Conservation (phyloP, 2,329 filamentous ascomycete species). For the Ploettnerulaceae sp. region DNA sequence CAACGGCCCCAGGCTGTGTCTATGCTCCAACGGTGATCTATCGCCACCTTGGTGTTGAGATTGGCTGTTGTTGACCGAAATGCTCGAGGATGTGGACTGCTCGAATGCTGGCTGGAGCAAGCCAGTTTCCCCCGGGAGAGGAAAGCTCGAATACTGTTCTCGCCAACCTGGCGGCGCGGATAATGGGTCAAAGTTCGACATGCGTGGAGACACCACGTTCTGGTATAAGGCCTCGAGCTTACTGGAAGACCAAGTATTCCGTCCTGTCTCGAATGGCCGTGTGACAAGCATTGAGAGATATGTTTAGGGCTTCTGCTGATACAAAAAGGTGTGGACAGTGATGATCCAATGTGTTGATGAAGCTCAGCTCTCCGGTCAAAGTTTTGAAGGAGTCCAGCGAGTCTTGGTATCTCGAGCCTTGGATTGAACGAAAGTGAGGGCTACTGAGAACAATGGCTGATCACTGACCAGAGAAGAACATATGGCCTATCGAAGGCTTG, state of each 20-base stretch:
- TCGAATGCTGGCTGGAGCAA: slow-evolving; percentile 28
- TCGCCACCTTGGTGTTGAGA: slow-evolving; percentile 18
- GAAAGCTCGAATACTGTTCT: slow-evolving; percentile 34
- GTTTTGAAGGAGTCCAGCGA: slow-evolving; percentile 7
- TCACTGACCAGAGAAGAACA: slow-evolving; percentile 30
- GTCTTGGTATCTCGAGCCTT: slow-evolving; percentile 22
- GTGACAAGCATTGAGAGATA: slow-evolving; percentile 36
- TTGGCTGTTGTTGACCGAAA: slow-evolving; percentile 21
- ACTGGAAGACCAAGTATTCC: slow-evolving; percentile 36
- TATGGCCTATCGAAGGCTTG: slow-evolving; percentile 26
- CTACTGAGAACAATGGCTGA: slow-evolving; percentile 25
- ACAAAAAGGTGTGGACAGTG: slow-evolving; percentile 20
- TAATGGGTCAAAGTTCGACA: slow-evolving; percentile 36
- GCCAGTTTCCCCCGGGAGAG: slow-evolving; percentile 29
- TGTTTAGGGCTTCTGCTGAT: slow-evolving; percentile 20
- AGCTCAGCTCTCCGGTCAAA: slow-evolving; percentile 4
- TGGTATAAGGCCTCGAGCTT: slow-evolving; percentile 34
- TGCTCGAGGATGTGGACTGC: slow-evolving; percentile 25
- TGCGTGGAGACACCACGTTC: slow-evolving; percentile 34
- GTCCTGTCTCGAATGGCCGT: slow-evolving; percentile 36
- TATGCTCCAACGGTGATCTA: slow-evolving; percentile 30
- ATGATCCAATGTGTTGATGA: neutral
- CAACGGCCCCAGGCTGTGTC: slow-evolving; percentile 30
- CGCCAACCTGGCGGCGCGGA: slow-evolving; percentile 35
- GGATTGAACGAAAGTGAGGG: slow-evolving; percentile 32